A percentile compares a stretch with the other conserved stretches of the same genome.
These are phyloP conservation scores for Ustilago crameri DNA, from an alignment of 1,284 basidiomycete genomes.

Conservation along the genomic window DNA sequence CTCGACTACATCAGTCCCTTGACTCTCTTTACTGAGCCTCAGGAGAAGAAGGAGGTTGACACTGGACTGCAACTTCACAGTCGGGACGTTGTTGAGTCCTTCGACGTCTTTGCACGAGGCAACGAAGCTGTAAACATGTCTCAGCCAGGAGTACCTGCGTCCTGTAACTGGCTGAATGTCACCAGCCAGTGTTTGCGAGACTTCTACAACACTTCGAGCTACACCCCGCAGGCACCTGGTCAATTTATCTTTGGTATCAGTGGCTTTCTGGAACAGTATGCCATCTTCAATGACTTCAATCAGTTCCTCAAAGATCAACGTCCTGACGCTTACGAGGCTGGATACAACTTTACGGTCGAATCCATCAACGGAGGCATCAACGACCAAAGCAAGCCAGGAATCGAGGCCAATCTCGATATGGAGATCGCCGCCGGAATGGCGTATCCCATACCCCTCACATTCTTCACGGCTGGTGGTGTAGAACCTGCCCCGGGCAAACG, in stretches of 20 bases:
- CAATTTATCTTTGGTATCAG: conserved; percentile 52
- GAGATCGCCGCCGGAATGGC: conserved; percentile 76
- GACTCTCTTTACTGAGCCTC: conserved; percentile 52
- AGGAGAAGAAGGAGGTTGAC: too few species aligned
- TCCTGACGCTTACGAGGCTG: conserved; percentile 72
- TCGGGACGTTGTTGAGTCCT: conserved; percentile 11
- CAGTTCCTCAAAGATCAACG: conserved; percentile 73
- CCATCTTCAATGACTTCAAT: conserved; percentile 72
- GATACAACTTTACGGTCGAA: conserved; percentile 71
- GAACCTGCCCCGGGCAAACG: too few species aligned
- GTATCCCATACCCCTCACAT: conserved; percentile 76
- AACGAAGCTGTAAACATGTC: not conserved
- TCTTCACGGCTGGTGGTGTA: conserved; percentile 71
- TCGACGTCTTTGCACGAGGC: conserved; percentile 9
- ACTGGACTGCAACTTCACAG: too few species aligned
- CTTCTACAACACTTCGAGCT: conserved; percentile 59
- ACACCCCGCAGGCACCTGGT: conserved; percentile 44
- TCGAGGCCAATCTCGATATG: conserved; percentile 77
- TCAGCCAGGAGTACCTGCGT: conserved; percentile 29
- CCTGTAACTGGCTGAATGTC: conserved; percentile 40
- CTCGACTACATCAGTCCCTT: conserved; percentile 57
- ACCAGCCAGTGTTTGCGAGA: conserved; percentile 59
- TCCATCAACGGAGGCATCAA: conserved; percentile 75
- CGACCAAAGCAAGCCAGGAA: conserved; percentile 73
- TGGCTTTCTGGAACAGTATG: conserved; percentile 59